phyloP scores from a whole-genome alignment of 2,329 filamentous ascomycete species.

The Curvularia sp. region DNA sequence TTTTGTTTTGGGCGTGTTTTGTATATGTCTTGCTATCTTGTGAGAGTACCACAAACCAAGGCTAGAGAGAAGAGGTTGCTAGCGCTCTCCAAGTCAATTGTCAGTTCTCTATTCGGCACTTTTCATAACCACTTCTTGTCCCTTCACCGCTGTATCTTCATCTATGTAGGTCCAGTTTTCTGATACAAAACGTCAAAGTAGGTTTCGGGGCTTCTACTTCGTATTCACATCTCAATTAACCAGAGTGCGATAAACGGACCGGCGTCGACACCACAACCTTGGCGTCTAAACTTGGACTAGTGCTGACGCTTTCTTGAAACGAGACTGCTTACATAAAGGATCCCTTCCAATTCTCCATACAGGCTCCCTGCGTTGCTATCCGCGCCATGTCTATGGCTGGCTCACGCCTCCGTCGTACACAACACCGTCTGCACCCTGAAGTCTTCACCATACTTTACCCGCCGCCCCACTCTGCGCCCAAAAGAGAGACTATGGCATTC shows the following conservation, averaged over 20 bases:
- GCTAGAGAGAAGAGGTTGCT: background rate
- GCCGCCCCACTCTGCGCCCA: background rate
- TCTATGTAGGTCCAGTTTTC: background rate
- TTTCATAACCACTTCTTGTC: background rate
- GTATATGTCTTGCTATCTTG: background rate
- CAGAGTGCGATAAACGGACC: background rate
- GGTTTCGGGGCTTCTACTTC: background rate
- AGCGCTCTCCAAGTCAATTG: background rate
- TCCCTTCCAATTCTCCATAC: background rate
- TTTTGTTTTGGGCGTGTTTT: background rate
- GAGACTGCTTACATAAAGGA: background rate
- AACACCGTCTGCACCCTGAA: background rate
- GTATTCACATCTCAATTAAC: background rate
- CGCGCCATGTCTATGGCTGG: slow-evolving; percentile 7
- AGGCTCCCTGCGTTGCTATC: background rate
- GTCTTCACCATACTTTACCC: background rate
- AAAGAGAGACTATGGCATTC: slow-evolving; percentile 1
- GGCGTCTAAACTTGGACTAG: background rate
- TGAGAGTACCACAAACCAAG: background rate
- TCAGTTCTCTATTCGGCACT: background rate
- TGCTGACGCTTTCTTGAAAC: background rate
- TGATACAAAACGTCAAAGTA: background rate
- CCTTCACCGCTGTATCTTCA: background rate
- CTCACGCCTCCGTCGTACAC: background rate
- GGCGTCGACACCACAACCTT: background rate